Conservation (phyloP, 2,329 filamentous ascomycete species). For the Albophoma yamanashiensis region DNA sequence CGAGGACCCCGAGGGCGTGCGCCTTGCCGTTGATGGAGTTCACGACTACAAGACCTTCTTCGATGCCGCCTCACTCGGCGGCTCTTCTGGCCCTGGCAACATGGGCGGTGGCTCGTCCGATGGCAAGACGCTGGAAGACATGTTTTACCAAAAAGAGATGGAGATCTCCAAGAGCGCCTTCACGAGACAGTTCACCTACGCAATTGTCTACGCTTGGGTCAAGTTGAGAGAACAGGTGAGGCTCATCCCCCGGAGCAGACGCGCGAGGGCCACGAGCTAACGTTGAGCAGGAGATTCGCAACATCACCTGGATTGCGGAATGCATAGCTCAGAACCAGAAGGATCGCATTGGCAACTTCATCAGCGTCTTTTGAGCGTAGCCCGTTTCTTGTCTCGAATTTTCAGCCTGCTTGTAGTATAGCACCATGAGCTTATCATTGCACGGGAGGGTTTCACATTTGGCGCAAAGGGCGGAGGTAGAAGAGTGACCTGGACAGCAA, state of each 20-base stretch:
- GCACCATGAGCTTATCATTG: conserved; percentile 25
- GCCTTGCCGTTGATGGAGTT: conserved; percentile 86
- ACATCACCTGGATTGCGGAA: conserved; percentile 99
- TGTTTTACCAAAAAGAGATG: conserved; percentile 99
- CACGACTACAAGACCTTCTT: conserved; percentile 94
- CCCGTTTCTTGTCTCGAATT: conserved; percentile 8
- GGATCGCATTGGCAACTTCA: conserved; percentile 97
- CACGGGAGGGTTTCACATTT: conserved; percentile 18
- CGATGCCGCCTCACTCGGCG: conserved; percentile 73
- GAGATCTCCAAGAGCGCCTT: conserved; percentile 93
- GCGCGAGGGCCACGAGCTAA: conserved; percentile 16
- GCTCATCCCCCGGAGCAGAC: neutral
- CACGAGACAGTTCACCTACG: conserved; percentile 89
- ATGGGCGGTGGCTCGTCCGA: conserved; percentile 73
- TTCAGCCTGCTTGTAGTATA: conserved; percentile 33
- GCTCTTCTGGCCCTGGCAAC: conserved; percentile 65
- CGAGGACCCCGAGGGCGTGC: conserved; percentile 88
- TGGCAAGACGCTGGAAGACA: conserved; percentile 83
- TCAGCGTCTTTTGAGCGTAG: conserved; percentile 74
- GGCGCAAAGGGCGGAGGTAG: conserved; percentile 19
- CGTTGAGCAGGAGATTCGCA: conserved; percentile 76
- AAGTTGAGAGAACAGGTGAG: conserved; percentile 92
- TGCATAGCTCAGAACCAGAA: conserved; percentile 99
- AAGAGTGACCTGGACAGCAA: conserved; percentile 8
- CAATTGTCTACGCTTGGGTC: conserved; percentile 95